Evolutionary conservation across 2,329 filamentous ascomycete species (phyloP), one percentile per base, ranked within the genome.

Genomic region (Colletotrichum sp.): DNA sequence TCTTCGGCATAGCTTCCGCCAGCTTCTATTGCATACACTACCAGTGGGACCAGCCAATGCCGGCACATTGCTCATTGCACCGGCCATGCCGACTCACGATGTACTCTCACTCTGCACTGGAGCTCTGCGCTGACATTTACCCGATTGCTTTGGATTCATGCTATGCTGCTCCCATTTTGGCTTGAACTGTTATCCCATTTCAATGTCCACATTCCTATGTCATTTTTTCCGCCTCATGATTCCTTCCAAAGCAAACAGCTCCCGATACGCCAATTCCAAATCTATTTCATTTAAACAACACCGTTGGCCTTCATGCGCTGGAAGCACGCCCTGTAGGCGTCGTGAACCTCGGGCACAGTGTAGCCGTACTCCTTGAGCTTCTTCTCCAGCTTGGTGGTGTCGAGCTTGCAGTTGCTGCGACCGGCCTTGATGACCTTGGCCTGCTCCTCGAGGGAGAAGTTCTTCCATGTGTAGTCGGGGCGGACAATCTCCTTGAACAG

Each of bases 381-480:
- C 68, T 83, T 88, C 77, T 87, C 87, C 76, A 94, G 85, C 85
- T 93, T 94, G 24, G 87, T 89, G 16, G 89, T 90, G 82, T 94
- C 92, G 63, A 94, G 84, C 83, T 90, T 85, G 85, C 92, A 94
- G 84, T 94, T 94, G 83, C 90, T 92, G 74, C 92, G 88, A 62
- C 90, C 92, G 16, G 92, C 92, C 86, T 92, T 93, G 84, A 94
- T 91, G 55, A 94, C 90, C 85, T 91, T 91, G 79, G 90, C 85
- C 85, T 94, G 92, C 84, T 94, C 91, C 79, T 93, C 91, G 57
- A 93, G 81, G 3, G 87, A 89, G 81, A 94, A 94, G 85, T 93
- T 94, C 85, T 89, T 88, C 91, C 92, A 94, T 55, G 86, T 87
- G 79, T 92, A 90, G 32, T 81, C 82, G 3, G 92, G 92, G 55